A percentile compares a stretch with the other conserved stretches of the same genome.
phyloP scores from a whole-genome alignment of 345 rosid genomes.

The Eucalyptus curtisii region DNA sequence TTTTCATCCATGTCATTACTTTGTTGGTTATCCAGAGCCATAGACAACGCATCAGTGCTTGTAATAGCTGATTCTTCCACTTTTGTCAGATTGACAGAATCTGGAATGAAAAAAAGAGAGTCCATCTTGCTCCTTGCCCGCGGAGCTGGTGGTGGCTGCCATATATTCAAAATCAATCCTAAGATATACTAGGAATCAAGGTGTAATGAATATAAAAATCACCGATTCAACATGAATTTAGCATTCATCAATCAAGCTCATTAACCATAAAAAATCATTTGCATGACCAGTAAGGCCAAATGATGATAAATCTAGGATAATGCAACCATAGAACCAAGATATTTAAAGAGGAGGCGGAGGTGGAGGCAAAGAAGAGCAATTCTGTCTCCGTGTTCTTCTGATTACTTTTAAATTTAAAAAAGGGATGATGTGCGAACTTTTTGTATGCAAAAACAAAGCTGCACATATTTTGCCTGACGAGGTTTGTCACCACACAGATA shows the following conservation, averaged over 20 bases:
- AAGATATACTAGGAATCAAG: background rate
- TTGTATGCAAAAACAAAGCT: background rate
- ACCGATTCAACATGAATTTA: background rate
- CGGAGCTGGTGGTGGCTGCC: conserved; percentile 76
- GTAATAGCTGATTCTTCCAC: conserved; percentile 22
- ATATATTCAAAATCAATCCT: background rate
- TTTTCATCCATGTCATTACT: conserved; percentile 15
- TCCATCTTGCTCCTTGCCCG: conserved; percentile 78
- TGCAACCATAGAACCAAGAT: background rate
- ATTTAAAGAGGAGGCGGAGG: background rate
- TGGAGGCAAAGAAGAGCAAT: background rate
- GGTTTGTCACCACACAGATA: background rate
- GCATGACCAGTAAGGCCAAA: background rate
- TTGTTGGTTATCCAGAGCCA: conserved; percentile 12
- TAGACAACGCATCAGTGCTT: conserved; percentile 9
- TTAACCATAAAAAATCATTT: background rate
- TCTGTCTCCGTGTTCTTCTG: background rate
- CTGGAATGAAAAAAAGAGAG: conserved; percentile 70
- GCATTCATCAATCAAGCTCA: background rate
- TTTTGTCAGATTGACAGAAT: conserved; percentile 38
- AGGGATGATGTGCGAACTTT: background rate
- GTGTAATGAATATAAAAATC: background rate
- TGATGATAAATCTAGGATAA: background rate
- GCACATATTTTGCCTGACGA: background rate
- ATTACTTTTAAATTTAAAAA: background rate